Conservation (phyloP, 2,329 filamentous ascomycete species). For the Niveomyces coronatus region DNA sequence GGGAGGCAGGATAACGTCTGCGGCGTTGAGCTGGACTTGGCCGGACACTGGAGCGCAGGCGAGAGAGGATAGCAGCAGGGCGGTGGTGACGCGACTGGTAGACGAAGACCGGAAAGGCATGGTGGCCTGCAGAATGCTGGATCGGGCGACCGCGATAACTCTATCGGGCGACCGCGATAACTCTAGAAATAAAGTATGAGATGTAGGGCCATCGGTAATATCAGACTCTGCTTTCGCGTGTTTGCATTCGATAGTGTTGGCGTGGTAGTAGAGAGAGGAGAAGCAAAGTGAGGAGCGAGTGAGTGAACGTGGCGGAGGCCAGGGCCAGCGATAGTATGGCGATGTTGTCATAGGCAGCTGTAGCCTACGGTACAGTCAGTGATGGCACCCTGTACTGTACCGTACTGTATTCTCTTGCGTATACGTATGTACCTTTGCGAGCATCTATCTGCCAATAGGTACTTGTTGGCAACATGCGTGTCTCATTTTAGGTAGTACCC, state of each 20-base stretch:
- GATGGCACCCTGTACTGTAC: not conserved
- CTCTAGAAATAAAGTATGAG: not conserved
- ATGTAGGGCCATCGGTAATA: not conserved
- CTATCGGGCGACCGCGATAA: not conserved
- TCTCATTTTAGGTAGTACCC: no score
- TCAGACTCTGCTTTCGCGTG: no score
- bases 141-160: no score
- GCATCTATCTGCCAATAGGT: not conserved
- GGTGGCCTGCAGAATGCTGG: no score
- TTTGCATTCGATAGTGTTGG: not conserved
- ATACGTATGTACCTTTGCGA: not conserved
- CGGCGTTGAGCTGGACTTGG: constrained; percentile 10
- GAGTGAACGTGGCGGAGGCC: not conserved
- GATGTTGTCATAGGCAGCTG: constrained; percentile 4
- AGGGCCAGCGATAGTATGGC: constrained; percentile 10
- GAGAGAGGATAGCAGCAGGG: constrained; percentile 56
- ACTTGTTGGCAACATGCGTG: no score
- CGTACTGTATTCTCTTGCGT: not conserved
- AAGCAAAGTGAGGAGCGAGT: not conserved
- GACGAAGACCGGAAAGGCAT: constrained; percentile 38
- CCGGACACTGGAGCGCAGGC: constrained; percentile 39
- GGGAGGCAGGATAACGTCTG: constrained; percentile 33
- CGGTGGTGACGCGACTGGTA: constrained; percentile 51
- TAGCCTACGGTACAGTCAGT: no score
- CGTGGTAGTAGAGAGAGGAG: not conserved